Evolutionary conservation across 1,284 basidiomycete genomes (phyloP), one percentile per base, ranked within the genome.

Genomic region (Xerocomus amazonicus): DNA sequence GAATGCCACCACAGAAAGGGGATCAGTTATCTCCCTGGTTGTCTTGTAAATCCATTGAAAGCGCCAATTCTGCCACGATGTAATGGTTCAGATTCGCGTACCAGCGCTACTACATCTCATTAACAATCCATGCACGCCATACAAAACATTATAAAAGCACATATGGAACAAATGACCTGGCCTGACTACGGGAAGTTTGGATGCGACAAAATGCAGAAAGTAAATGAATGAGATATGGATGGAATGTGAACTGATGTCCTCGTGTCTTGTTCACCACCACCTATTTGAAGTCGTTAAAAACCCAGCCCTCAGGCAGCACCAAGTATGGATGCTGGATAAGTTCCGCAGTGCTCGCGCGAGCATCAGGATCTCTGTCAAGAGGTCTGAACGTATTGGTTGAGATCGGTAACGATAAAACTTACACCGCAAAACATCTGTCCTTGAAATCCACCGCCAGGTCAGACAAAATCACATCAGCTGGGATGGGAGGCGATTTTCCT

Each of bases 351-450:
- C 79, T 87, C 0, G 96, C 93, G 31, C 97, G 84, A 53, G 88
- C 79, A 42, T 87, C 84, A 4, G 96, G 92, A 63, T 97, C 87
- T 56, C 90, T 92, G 55, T 23, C 36, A 51, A 53, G 40, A 23
- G 31, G 36, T n/a, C 12, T 65, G 2, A 62, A 41, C 19, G 28
- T 26, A 19, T 14, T 36, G 41, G 23, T 50, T 37, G 16, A 27
- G 6, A 23, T 33, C 13, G 26, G 27, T 9, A 32, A 43, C 41
- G 28, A 45, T 48, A 49, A 12, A 17, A 71, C 87, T 59, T 62
- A 90, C 90, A 92, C 87, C 8, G 91, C 87, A 63, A 99, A 94
- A 70, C 97, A 98, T 65, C 84, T 84, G 58, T 79, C 77, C 57
- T 96, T 78, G 68, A 99, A 98, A 65, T 96, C 90, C 53, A 89